Evolutionary conservation across 1,139 yeast species (phyloP), one percentile per base, ranked within the genome.

Genomic region (Scheffersomyces titani): DNA sequence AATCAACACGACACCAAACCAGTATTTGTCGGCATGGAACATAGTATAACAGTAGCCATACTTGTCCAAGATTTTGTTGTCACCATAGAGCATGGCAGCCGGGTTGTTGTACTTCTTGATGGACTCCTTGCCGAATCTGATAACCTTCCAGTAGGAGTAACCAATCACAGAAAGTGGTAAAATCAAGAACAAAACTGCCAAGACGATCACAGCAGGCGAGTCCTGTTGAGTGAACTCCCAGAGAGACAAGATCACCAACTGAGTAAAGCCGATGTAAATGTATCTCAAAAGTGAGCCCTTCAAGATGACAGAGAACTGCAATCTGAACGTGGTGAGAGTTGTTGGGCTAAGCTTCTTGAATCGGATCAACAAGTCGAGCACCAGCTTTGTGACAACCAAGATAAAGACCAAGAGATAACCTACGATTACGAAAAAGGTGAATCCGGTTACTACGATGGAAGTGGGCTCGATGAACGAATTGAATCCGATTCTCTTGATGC

Each of bases 11-110:
- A 80, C 71, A 55, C 92, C 90, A 81, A 90, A 89, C 90, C 92
- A 89, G 69, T 88, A 89, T 62, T 83, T 86, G 16, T 77, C 77
- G 9, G 96, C 94, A 62, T 82, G 83, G 68, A 88, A 89, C 92
- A 89, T 89, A n/a, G 94, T 89, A 71, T 89, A 90, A 65, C 90
- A 84, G 71, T 87, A 89, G 0, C 96, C 96, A 67, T 84, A 89
- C 67, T 87, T 87, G 72, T 85, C 81, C 66, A 89, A 80, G 50
- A 89, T 78, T 50, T 75, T 77, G 51, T 84, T 76, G 63, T 89
- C 89, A 62, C 96, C 94, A 66, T 89, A 90, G 52, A 90, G 75
- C 54, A 88, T 71, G 44, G 93, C 93, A 46, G 96, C 96, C 0
- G 96, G 92, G 66, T 89, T 89, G 53, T 84, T 82, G 67, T 80